Base-by-base conservation (phyloP, 2,329 filamentous ascomycete species). In the Colletotrichum sp. region DNA sequence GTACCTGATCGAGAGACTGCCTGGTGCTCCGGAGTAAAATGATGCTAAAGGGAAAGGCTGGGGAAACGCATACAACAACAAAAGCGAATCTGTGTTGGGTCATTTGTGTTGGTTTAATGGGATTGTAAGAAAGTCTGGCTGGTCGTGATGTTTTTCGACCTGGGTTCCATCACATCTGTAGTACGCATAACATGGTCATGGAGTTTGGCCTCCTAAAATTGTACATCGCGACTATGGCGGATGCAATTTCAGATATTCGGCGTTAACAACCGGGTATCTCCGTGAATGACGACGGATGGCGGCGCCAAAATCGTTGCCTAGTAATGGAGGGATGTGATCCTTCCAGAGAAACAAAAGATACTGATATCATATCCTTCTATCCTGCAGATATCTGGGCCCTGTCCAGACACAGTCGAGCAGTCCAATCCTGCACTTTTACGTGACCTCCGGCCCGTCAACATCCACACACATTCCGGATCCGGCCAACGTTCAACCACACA, bases 1-100 rank as follows among this genome's bases (percentile, higher is more conserved):
- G 85, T 98, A 98, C 85, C 93, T 96, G 64, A 97, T 99, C 81
- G 97, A 98, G 89, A 92, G 96, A 80, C 86, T 98, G 77, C 96
- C 96, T 7, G 94, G 96, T 84, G 95, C 95, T 48, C 94, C 95
- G 39, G 93, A 96, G 65, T 85, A 79, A 78, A 83, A 61, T 6
- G 55, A 60, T 12, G 6, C 7, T 12, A 67, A 30, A 30, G n/a
- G 36, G 64, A 16, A 27, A 18, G 7, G 7, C 7, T 7, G 16
- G 16, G 60, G 27, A 22, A 62, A 56, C 9, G 22, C 18, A 27
- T 56, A 65, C 22, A 48, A 65, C 22, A 48, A 5, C 18, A 18
- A 61, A 15, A 52, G 27, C 25, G 22, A 30, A 15, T 32, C 52
- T 67, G 27, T 39, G 65, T 30, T n/a, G 25, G 22, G 22, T 43